phyloP scores from a whole-genome alignment of 805 yeast genomes.

The Zygoascus bituminiphila region DNA sequence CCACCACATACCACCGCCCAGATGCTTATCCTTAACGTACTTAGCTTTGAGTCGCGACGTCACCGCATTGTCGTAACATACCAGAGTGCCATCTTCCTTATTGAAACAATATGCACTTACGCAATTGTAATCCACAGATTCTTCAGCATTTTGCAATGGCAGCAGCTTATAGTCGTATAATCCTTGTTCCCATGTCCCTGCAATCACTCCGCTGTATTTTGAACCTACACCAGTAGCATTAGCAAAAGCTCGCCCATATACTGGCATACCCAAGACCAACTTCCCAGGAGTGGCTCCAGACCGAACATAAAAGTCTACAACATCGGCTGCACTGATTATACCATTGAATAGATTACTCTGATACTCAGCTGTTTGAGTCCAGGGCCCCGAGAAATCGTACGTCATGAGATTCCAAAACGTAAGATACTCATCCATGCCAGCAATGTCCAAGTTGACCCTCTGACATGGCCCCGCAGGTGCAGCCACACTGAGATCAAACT shows the following conservation, averaged over 20 bases:
- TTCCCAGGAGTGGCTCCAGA: constrained; percentile 41
- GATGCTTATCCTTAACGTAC: constrained; percentile 38
- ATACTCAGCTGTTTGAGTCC: constrained; percentile 55
- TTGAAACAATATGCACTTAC: constrained; percentile 51
- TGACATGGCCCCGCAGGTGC: constrained; percentile 57
- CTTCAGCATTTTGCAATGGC: constrained; percentile 39
- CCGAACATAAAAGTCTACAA: constrained; percentile 37
- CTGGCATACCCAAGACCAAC: constrained; percentile 77
- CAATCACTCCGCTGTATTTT: constrained; percentile 37
- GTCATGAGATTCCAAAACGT: constrained; percentile 84
- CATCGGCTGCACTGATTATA: constrained; percentile 40
- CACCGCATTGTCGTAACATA: constrained; percentile 58
- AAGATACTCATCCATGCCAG: constrained; percentile 49
- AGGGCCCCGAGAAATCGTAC: constrained; percentile 76
- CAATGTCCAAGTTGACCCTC: constrained; percentile 37
- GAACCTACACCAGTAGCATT: constrained; percentile 37
- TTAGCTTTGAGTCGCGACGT: constrained; percentile 50
- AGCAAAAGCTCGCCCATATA: constrained; percentile 60
- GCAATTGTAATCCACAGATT: constrained; percentile 42
- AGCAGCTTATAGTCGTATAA: constrained; percentile 49
- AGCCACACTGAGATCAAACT: constrained; percentile 58
- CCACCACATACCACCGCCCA: constrained; percentile 95
- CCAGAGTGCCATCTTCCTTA: constrained; percentile 30
- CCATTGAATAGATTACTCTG: constrained; percentile 62
- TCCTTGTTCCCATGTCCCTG: constrained; percentile 40